These are phyloP conservation scores for Mortierella sp. DNA, from an alignment of 371 early-diverging fungal genomes.

Conservation along the genomic window DNA sequence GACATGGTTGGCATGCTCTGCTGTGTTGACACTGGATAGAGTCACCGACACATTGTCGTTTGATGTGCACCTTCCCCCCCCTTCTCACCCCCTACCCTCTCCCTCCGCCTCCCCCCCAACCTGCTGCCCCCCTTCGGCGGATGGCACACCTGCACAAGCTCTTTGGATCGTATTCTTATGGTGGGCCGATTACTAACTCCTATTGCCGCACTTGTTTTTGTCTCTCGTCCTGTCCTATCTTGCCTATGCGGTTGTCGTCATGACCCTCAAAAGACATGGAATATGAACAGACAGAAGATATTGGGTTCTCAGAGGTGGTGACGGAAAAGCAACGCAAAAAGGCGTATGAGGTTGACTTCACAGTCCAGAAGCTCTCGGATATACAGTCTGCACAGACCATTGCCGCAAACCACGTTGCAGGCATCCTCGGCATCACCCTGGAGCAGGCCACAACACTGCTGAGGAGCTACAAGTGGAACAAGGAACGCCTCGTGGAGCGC, in stretches of 20 bases:
- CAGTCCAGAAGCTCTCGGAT: conserved; percentile 62
- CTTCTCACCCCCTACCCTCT: neutral
- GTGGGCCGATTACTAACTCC: too few relatives aligned
- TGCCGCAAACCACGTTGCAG: conserved; percentile 68
- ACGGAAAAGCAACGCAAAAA: conserved; percentile 60
- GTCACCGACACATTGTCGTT: too few relatives aligned
- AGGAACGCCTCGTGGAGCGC: conserved; percentile 89
- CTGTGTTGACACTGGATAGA: too few relatives aligned
- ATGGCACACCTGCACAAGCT: too few relatives aligned
- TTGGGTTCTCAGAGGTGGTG: conserved; percentile 55
- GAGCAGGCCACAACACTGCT: conserved; percentile 78
- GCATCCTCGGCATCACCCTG: conserved; percentile 69
- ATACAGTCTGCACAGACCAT: conserved; percentile 60
- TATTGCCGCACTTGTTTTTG: neutral
- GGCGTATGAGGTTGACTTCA: conserved; percentile 79
- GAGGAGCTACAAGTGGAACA: conserved; percentile 91
- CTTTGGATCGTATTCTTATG: too few relatives aligned
- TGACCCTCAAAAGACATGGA: conserved; percentile 20
- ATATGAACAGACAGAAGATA: conserved; percentile 54
- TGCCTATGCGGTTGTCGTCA: neutral
- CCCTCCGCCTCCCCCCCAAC: too few relatives aligned
- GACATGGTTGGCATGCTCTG: too few relatives aligned
- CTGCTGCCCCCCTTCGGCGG: too few relatives aligned
- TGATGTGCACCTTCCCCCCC: too few relatives aligned
- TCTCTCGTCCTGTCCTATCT: neutral